Evolutionary conservation across 768 basidiomycete genomes (phyloP), one percentile per base, ranked within the genome.

Genomic region (Amanita inopinata): DNA sequence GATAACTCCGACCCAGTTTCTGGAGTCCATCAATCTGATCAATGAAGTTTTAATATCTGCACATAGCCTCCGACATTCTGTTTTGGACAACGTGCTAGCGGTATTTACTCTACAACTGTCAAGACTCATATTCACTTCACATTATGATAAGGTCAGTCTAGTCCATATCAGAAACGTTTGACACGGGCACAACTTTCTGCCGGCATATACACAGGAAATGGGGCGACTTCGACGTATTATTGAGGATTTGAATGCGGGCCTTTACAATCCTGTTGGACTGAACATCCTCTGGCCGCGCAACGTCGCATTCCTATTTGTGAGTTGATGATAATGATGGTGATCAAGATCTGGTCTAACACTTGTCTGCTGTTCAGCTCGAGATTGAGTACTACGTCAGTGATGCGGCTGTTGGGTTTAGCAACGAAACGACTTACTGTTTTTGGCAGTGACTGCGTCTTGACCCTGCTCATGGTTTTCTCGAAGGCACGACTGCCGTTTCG

Each of bases 321-420:
- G 93, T 83, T n/a, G 18, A 20, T n/a, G 14, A 24, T 36, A 10
- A 33, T 24, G 25, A 35, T 18, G 11, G 15, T 22, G 35, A 22
- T 33, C 12, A 23, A 15, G 23, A 5, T 18, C 7, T 28, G 27
- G 23, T 2, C 15, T n/a, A 28, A 7, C n/a, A n/a, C 7, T 28
- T 6, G 27, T 28, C n/a, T 28, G 27, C 27, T n/a, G 4, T 28
- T 14, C 12, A 97, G 93, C 71, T 97, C 53, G 93, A 97, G 67
- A 87, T 97, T 46, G 93, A 97, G 55, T 92, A 91, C 64, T 92
- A 91, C 62, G 84, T 87, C 42, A 65, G 84, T 74, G n/a, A n/a
- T n/a, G n/a, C n/a, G n/a, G n/a, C n/a, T n/a, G n/a, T n/a, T n/a
- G n/a, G n/a, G n/a, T n/a, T n/a, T n/a, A n/a, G n/a, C n/a, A n/a